Conservation (phyloP, 2,329 filamentous ascomycete species). For the Colletotrichum sp. region DNA sequence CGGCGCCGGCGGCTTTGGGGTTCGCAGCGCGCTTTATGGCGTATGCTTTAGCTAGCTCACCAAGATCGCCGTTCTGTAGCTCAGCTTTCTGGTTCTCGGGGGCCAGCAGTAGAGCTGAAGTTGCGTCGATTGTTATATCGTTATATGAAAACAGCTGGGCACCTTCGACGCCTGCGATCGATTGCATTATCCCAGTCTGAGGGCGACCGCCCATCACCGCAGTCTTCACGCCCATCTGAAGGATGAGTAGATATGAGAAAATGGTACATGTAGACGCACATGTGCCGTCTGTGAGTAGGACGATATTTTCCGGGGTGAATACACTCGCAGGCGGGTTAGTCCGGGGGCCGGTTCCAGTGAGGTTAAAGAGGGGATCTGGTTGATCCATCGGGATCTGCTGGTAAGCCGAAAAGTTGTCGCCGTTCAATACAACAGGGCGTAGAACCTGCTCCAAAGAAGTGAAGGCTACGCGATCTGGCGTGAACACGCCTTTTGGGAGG, state of each 20-base stretch:
- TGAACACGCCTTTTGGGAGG: conserved; percentile 52
- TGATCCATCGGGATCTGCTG: conserved; percentile 45
- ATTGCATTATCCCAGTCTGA: conserved; percentile 50
- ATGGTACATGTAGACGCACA: conserved; percentile 62
- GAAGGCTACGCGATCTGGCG: conserved; percentile 39
- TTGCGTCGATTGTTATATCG: conserved; percentile 30
- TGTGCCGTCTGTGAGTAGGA: conserved; percentile 59
- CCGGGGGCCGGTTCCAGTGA: conserved; percentile 47
- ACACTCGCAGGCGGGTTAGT: conserved; percentile 45
- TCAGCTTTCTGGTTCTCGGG: conserved; percentile 20
- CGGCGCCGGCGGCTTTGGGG: conserved; percentile 26
- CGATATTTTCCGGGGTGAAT: conserved; percentile 57
- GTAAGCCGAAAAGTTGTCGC: conserved; percentile 54
- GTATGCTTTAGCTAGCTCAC: conserved; percentile 38
- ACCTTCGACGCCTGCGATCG: conserved; percentile 54
- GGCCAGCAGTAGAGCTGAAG: conserved; percentile 27
- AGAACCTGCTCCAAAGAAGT: conserved; percentile 34
- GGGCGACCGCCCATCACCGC: conserved; percentile 52
- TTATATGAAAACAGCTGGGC: conserved; percentile 38
- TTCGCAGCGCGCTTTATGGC: conserved; percentile 30
- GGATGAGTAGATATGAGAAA: conserved; percentile 58
- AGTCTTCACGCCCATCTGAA: conserved; percentile 52
- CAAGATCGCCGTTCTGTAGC: conserved; percentile 28
- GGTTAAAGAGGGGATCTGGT: conserved; percentile 38
- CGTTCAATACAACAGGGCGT: conserved; percentile 38